Percentiles rank a stretch among this genome's conserved stretches.
Evolutionary conservation across 768 basidiomycete genomes (phyloP).

Genomic region (Pleurotus tuber-regium): DNA sequence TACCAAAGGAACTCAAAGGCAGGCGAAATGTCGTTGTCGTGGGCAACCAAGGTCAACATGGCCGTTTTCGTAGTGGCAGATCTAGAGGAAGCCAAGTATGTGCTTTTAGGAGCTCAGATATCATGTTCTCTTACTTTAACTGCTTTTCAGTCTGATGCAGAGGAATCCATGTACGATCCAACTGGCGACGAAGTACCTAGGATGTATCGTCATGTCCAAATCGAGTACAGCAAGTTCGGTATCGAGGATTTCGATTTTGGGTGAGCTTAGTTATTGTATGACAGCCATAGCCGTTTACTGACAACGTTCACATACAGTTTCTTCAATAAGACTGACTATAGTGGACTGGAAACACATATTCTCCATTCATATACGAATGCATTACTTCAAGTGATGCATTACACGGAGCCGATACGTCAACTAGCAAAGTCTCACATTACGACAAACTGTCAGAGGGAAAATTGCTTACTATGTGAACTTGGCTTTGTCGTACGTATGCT

Average conservation of each 20-base stretch:
- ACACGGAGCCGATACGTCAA: constrained; percentile 68
- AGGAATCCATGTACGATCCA: constrained; percentile 51
- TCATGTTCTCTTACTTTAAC: no score
- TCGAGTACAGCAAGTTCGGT: constrained; percentile 97
- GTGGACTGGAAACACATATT: constrained; percentile 96
- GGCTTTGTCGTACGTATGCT: constrained; percentile 96
- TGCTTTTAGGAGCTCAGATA: no score
- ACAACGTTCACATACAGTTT: constrained; percentile 48
- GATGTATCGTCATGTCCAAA: constrained; percentile 90
- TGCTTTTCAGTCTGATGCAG: constrained; percentile 48
- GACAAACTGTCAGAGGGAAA: constrained; percentile 82
- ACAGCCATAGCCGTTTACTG: not conserved
- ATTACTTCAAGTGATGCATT: constrained; percentile 88
- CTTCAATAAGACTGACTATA: constrained; percentile 88
- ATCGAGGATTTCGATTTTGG: constrained; percentile 99
- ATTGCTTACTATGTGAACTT: constrained; percentile 92
- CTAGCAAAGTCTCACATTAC: constrained; percentile 92
- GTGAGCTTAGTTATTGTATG: constrained; percentile 38
- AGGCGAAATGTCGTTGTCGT: constrained; percentile 72
- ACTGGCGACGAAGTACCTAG: constrained; percentile 64
- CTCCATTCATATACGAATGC: constrained; percentile 96
- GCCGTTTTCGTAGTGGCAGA: constrained; percentile 87
- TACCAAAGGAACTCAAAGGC: constrained; percentile 84
- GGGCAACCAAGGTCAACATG: constrained; percentile 51
- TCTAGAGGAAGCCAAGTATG: constrained; percentile 45